phyloP scores from a whole-genome alignment of 1,284 basidiomycete species.

The Puccinia brachypodii region DNA sequence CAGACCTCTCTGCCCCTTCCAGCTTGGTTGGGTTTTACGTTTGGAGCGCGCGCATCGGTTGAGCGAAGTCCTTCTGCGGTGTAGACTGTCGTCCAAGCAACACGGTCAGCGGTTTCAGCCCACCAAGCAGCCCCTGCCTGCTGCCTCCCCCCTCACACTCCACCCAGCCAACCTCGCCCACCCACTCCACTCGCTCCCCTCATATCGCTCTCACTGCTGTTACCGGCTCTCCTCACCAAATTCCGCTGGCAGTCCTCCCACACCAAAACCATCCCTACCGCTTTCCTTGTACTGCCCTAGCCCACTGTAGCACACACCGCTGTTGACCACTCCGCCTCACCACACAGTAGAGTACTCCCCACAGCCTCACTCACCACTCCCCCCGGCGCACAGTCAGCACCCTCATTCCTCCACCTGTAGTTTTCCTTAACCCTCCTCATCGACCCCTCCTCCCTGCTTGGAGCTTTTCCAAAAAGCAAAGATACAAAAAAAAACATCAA shows the following conservation, averaged over 20 bases:
- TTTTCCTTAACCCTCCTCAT: not conserved
- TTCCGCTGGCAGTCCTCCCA: not conserved
- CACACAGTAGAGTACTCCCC: not conserved
- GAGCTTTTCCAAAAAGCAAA: not conserved
- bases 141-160: not conserved
- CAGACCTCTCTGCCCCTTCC: slow-evolving; percentile 1
- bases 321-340: not conserved
- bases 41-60: slow-evolving; percentile 5
- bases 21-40: not conserved
- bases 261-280: not conserved
- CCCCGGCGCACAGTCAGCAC: not conserved
- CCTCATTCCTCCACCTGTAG: slow-evolving; percentile 6
- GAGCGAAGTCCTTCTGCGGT: not conserved
- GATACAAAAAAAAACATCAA: too few relatives aligned
- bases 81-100: slow-evolving; percentile 23
- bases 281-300: not conserved
- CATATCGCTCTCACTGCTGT: slow-evolving; percentile 7
- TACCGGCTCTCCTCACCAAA: not conserved
- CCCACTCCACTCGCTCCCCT: slow-evolving; percentile 1
- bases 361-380: not conserved
- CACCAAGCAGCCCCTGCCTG: not conserved
- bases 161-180: not conserved
- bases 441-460: not conserved
- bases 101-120: not conserved
- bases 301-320: too few relatives aligned